Evolutionary conservation across 2,329 filamentous ascomycete genomes (phyloP), one percentile per base, ranked within the genome.

Genomic region (Bertia moriformis): DNA sequence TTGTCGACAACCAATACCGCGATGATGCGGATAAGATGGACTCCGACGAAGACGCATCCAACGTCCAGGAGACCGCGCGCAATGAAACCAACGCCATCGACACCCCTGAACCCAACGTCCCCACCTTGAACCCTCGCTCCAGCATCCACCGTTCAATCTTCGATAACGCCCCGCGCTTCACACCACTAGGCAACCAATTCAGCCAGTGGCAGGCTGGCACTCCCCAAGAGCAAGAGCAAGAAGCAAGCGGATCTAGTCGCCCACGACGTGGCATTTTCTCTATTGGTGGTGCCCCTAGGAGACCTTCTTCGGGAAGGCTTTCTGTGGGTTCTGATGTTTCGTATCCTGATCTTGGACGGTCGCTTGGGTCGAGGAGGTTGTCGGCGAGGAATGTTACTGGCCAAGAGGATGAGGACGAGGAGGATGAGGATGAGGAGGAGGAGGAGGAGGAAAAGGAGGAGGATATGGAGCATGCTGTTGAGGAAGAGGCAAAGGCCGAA

Each of bases 171-270:
- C 10, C 15, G 12, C 10, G 75, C 2, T 79, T 83, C 44, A 81
- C 76, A 1, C 73, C 77, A 18, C 59, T 85, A 27, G 73, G 73
- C 3, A 61, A 69, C 27, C 69, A 78, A 48, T 58, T 84, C 3
- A 67, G 62, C 42, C 64, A 67, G 18, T 85, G 81, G 80, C 67
- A 68, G 45, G 65, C 78, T 1, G 63, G 63, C 18, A 81, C 72
- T 45, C 73, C 75, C 2, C n/a, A n/a, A n/a, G n/a, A n/a, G n/a
- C n/a, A n/a, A n/a, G n/a, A n/a, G n/a, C n/a, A n/a, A n/a, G 50
- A n/a, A 7, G 22, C 22, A 10, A 7, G 22, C 54, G 4, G 67
- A 69, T 44, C 48, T 44, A 48, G 51, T 48, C 43, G 39, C 48
- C 33, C 17, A 47, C 46, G 40, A 48, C 45, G 22, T 55, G 46